These are phyloP conservation scores for Phytophthora capsici DNA, from an alignment of 352 stramenopile genomes.

Conservation along the genomic window DNA sequence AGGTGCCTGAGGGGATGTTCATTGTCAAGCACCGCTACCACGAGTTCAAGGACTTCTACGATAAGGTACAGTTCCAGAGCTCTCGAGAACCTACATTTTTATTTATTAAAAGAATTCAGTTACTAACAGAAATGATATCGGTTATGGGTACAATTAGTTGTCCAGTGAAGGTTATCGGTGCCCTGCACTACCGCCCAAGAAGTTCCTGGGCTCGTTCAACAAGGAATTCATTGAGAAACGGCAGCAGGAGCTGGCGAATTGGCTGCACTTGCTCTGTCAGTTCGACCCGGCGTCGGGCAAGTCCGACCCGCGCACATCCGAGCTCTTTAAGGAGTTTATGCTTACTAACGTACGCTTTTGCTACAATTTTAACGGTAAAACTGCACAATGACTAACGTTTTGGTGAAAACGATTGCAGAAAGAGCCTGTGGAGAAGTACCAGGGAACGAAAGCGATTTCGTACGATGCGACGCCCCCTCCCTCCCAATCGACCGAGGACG, in stretches of 20 bases:
- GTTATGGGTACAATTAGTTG: slow-evolving; percentile 48
- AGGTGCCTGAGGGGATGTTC: slow-evolving; percentile 78
- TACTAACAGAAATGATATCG: neutral
- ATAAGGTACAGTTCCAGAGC: slow-evolving; percentile 72
- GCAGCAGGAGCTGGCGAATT: slow-evolving; percentile 87
- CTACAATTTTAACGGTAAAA: no score
- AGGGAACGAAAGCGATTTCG: slow-evolving; percentile 36
- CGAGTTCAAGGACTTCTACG: slow-evolving; percentile 90
- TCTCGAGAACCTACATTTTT: slow-evolving; percentile 8
- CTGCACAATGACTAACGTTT: no score
- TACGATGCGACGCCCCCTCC: slow-evolving; percentile 49
- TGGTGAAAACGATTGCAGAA: no score
- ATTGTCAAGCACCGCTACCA: slow-evolving; percentile 87
- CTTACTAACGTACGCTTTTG: slow-evolving; percentile 63
- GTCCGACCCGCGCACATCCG: slow-evolving; percentile 72
- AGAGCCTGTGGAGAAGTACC: slow-evolving; percentile 73
- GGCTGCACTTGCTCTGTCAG: slow-evolving; percentile 84
- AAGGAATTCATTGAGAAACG: slow-evolving; percentile 92
- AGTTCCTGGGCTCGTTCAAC: slow-evolving; percentile 90
- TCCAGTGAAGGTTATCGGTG: slow-evolving; percentile 75
- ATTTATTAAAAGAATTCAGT: neutral
- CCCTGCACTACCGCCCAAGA: slow-evolving; percentile 85
- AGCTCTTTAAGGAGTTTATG: slow-evolving; percentile 85
- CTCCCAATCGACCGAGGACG: slow-evolving; percentile 44
- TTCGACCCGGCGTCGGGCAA: slow-evolving; percentile 67